Evolutionary conservation across 1,284 basidiomycete species (phyloP).

Genomic region (Puccinia polysora): DNA sequence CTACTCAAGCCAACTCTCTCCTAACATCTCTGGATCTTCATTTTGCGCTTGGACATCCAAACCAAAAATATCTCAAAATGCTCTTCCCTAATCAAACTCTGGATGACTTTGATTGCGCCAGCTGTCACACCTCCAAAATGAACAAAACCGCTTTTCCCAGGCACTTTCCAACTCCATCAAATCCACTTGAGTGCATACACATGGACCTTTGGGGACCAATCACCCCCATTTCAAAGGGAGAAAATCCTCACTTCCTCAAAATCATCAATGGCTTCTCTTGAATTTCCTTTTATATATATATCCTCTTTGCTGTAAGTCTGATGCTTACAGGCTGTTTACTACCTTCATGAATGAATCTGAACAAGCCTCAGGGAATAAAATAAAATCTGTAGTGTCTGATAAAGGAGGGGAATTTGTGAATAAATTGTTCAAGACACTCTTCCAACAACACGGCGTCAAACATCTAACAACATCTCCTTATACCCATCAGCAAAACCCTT

Average conservation of each 20-base stretch:
- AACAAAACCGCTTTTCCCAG: neutral
- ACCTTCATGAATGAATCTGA: neutral
- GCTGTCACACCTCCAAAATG: neutral
- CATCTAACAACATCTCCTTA: neutral
- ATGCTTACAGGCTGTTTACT: neutral
- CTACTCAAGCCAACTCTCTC: too few species aligned
- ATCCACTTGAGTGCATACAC: neutral
- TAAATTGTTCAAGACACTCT: neutral
- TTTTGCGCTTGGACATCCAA: neutral
- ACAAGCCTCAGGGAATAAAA: neutral
- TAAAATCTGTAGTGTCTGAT: neutral
- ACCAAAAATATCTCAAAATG: neutral
- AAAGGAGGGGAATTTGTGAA: neutral
- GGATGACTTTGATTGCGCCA: neutral
- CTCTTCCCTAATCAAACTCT: neutral
- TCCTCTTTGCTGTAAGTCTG: neutral
- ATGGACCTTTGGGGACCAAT: neutral
- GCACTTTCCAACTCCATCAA: neutral
- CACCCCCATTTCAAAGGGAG: neutral
- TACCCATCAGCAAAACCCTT: neutral
- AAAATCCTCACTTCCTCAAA: neutral
- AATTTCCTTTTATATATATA: neutral
- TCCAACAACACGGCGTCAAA: neutral
- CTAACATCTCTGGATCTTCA: neutral
- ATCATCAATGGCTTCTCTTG: neutral